phyloP scores from a whole-genome alignment of 2,329 filamentous ascomycete genomes.

The Fusarium sacchari region DNA sequence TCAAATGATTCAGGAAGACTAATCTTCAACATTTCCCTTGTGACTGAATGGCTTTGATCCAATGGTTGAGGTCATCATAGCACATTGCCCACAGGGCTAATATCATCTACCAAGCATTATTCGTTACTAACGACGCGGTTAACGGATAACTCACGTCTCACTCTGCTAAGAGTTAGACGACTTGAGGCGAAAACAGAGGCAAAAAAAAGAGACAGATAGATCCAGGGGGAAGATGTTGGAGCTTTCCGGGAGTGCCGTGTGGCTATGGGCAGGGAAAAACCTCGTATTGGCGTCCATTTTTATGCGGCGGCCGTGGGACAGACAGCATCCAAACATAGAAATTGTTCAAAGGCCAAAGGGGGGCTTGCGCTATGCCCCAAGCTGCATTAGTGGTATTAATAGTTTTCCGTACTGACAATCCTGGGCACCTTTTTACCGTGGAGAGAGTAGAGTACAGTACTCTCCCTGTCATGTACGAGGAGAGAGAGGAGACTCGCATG shows the following conservation, averaged over 20 bases:
- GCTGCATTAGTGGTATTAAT: conserved; percentile 18
- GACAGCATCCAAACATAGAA: conserved; percentile 44
- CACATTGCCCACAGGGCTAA: background rate
- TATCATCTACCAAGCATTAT: background rate
- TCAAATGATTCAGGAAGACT: background rate
- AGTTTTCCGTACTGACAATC: conserved; percentile 29
- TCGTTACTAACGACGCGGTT: conserved; percentile 10
- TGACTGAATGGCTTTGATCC: background rate
- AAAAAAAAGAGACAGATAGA: background rate
- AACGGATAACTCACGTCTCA: too few species aligned
- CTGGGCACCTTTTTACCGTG: conserved; percentile 9
- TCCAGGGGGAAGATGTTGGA: conserved; percentile 14
- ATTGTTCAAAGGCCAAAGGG: conserved; percentile 29
- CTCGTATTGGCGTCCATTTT: conserved; percentile 39
- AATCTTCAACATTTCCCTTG: background rate
- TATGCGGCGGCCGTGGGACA: conserved; percentile 40
- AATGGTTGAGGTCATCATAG: background rate
- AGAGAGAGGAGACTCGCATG: conserved; percentile 33
- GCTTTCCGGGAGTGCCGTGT: conserved; percentile 36
- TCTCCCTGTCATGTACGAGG: conserved; percentile 19
- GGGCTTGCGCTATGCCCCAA: conserved; percentile 22
- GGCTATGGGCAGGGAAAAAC: conserved; percentile 40
- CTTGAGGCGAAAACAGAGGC: background rate
- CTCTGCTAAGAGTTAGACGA: conserved; percentile 14
- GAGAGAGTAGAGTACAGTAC: background rate